Evolutionary conservation across 768 basidiomycete genomes (phyloP).

Genomic region (Collybia nuda): DNA sequence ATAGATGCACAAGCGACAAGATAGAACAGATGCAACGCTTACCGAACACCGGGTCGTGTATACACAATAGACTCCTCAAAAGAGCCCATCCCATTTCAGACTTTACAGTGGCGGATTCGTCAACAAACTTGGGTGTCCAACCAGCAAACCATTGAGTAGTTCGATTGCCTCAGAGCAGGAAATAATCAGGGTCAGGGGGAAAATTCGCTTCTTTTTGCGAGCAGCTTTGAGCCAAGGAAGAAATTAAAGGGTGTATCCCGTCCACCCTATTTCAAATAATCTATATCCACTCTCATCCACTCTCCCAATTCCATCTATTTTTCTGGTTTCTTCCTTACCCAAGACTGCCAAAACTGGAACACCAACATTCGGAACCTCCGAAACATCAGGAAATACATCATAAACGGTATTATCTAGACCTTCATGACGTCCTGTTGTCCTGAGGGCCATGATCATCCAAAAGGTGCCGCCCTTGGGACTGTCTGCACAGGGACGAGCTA

Average conservation of each 20-base stretch:
- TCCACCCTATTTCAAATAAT: slow-evolving; percentile 76
- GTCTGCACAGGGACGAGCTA: slow-evolving; percentile 30
- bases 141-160: too few species aligned
- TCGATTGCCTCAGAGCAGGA: too few species aligned
- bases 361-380: slow-evolving; percentile 1
- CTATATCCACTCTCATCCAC: slow-evolving; percentile 71
- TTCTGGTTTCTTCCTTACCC: slow-evolving; percentile 43
- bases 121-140: too few species aligned
- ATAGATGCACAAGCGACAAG: too few species aligned
- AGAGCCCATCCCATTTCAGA: too few species aligned
- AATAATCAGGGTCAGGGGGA: too few species aligned
- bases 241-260: neutral
- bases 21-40: too few species aligned
- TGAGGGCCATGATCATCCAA: slow-evolving; percentile 72
- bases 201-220: too few species aligned
- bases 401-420: slow-evolving; percentile 58
- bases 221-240: too few species aligned
- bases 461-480: slow-evolving; percentile 45
- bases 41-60: too few species aligned
- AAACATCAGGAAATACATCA: slow-evolving; percentile 43
- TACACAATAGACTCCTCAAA: too few species aligned
- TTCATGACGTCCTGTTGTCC: slow-evolving; percentile 64
- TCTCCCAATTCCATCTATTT: slow-evolving; percentile 56
- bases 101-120: too few species aligned
- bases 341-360: slow-evolving; percentile 43